Percentiles rank a stretch among this genome's conserved stretches.
phyloP scores from a whole-genome alignment of 352 stramenopile species.

The Globisporangium acanthophoron region DNA sequence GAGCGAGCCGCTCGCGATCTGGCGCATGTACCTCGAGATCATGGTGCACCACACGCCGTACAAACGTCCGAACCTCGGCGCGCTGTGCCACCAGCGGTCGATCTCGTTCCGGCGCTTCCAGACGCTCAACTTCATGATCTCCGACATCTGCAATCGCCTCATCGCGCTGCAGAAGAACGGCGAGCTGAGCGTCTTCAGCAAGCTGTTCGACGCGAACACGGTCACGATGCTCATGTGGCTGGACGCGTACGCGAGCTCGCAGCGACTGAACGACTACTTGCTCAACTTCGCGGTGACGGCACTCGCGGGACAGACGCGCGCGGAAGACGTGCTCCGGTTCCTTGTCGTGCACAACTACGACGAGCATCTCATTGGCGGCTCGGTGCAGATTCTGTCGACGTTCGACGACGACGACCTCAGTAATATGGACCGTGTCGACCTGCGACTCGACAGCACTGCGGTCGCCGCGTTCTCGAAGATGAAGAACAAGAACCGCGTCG shows the following conservation, averaged over 20 bases:
- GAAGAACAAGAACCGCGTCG: constrained; percentile 36
- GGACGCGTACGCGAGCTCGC: constrained; percentile 57
- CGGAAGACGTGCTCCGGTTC: constrained; percentile 52
- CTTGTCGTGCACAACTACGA: constrained; percentile 75
- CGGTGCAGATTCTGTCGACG: constrained; percentile 17
- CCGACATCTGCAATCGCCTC: constrained; percentile 63
- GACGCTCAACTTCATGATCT: constrained; percentile 74
- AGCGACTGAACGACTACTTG: constrained; percentile 42
- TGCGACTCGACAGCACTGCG: constrained; percentile 47
- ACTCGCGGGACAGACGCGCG: constrained; percentile 21
- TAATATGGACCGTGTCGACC: constrained; percentile 42
- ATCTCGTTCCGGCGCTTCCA: constrained; percentile 71
- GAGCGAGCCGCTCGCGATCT: constrained; percentile 76
- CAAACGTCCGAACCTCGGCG: constrained; percentile 34
- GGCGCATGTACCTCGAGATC: constrained; percentile 60
- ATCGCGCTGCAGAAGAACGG: constrained; percentile 44
- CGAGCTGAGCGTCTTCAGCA: constrained; percentile 16
- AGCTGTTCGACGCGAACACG: constrained; percentile 35
- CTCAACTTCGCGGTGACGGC: constrained; percentile 40
- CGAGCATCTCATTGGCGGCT: constrained; percentile 56
- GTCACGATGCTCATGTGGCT: constrained; percentile 47
- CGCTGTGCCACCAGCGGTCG: constrained; percentile 37
- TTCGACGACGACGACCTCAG: constrained; percentile 48
- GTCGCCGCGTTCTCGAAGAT: constrained; percentile 29
- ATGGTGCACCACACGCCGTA: constrained; percentile 40